Evolutionary conservation across 1,284 basidiomycete genomes (phyloP), one percentile per base, ranked within the genome.

Genomic region (Thelephora terrestris): DNA sequence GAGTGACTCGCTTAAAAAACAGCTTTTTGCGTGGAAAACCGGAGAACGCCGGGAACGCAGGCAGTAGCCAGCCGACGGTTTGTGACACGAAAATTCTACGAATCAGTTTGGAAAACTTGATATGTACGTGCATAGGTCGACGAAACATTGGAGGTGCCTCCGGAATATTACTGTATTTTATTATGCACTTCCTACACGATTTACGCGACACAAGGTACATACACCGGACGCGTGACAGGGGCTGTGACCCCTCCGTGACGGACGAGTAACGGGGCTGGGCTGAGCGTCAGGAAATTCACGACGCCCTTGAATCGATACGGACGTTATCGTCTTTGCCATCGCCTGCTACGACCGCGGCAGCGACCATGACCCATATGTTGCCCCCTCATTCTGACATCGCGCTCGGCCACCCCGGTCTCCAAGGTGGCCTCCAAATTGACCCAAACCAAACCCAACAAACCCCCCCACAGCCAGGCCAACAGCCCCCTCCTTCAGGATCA

Each of bases 401-500:
- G 51, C 60, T 68, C 37, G 53, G 57, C 23, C 65, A 60, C 53
- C 64, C 73, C 37, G 73, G 78, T 24, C 67, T 81, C 43, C 79
- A 79, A 58, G 71, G 79, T 21, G 77, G 76, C 3, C 69, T 81
- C 34, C 75, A 78, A 63, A 83, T 82, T 74, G 79, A 82, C 54
- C 74, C 74, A 23, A 72, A 68, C 52, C 78, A 80, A 55, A 64
- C 66, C 45, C 67, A 72, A n/a, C 67, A 73, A 18, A 65, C 61
- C 7, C 58, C 62, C 57, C 64, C 60, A 47, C 61, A 61, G 17
- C 65, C 64, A 50, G 59, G 65, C 46, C 61, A 66, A 48, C 61
- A 64, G 5, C 58, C 67, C 14, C 56, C 57, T 20, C 53, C 59
- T 37, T 58, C 68, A 50, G 68, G 76, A 23, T 23, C 39, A 23